phyloP scores from a whole-genome alignment of 2,329 filamentous ascomycete species.

The Lasiodiplodia sp. region DNA sequence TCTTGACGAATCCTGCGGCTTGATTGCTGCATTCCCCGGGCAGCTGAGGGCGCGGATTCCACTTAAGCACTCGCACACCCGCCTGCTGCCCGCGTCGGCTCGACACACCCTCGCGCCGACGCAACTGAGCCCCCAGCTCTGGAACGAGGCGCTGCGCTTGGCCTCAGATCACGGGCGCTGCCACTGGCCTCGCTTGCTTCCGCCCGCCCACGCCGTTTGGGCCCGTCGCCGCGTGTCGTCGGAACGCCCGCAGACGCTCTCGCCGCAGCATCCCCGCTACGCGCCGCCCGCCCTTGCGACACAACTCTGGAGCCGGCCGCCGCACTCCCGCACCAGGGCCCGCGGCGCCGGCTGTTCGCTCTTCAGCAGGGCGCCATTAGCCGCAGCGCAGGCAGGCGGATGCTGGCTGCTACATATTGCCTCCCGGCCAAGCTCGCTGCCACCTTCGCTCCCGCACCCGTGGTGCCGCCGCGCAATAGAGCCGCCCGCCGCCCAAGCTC shows the following conservation, averaged over 20 bases:
- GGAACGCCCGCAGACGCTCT: conserved; percentile 27
- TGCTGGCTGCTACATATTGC: conserved; percentile 27
- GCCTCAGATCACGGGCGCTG: conserved; percentile 21
- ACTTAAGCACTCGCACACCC: conserved; percentile 28
- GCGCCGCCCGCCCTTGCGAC: conserved; percentile 25
- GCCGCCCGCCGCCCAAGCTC: conserved; percentile 17
- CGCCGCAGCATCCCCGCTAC: conserved; percentile 19
- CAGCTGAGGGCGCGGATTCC: conserved; percentile 26
- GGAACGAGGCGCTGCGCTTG: conserved; percentile 10
- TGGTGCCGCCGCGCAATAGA: conserved; percentile 24
- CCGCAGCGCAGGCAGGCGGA: conserved; percentile 27
- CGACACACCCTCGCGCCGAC: conserved; percentile 23
- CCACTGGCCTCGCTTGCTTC: conserved; percentile 24
- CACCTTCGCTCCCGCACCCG: conserved; percentile 14
- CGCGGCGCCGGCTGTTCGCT: conserved; percentile 22
- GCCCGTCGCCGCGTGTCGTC: conserved; percentile 23
- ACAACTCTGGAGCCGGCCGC: conserved; percentile 21
- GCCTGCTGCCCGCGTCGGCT: conserved; percentile 26
- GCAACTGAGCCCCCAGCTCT: conserved; percentile 16
- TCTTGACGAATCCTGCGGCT: conserved; percentile 27
- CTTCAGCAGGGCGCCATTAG: conserved; percentile 27
- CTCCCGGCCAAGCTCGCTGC: conserved; percentile 25
- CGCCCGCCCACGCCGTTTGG: conserved; percentile 27
- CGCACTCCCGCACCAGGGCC: conserved; percentile 21
- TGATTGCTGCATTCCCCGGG: conserved; percentile 22